A percentile compares a stretch with the other conserved stretches of the same genome.
Conservation (phyloP, 177 flowering plant species). For the Telopea speciosissima region DNA sequence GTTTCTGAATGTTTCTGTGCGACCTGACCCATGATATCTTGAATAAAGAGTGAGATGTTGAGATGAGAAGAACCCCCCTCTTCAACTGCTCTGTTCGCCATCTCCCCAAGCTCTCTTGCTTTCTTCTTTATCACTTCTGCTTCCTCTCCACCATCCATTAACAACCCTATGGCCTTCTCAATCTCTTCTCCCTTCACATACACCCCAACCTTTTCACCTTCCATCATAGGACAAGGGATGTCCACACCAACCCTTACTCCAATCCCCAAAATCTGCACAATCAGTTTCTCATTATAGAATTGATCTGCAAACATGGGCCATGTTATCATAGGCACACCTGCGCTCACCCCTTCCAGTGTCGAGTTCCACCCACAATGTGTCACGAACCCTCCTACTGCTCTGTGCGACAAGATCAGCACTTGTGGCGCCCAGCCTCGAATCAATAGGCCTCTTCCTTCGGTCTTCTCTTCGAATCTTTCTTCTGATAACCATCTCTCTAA, state of each 20-base stretch:
- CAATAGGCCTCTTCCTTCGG: slow-evolving; percentile 17
- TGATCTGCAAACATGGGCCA: slow-evolving; percentile 38
- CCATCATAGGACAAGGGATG: background rate
- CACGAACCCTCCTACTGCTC: slow-evolving; percentile 26
- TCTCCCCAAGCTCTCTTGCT: slow-evolving; percentile 21
- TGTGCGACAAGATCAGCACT: slow-evolving; percentile 25
- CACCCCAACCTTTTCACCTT: slow-evolving; percentile 16
- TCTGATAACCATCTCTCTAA: slow-evolving; percentile 1
- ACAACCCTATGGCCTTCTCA: slow-evolving; percentile 9
- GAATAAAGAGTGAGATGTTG: slow-evolving; percentile 15
- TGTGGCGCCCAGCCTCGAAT: slow-evolving; percentile 37
- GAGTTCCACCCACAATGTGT: slow-evolving; percentile 43
- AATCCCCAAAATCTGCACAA: slow-evolving; percentile 16
- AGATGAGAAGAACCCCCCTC: slow-evolving; percentile 30
- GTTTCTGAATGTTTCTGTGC: background rate
- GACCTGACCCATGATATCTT: slow-evolving; percentile 14
- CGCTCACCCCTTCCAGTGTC: slow-evolving; percentile 21
- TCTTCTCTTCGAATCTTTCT: slow-evolving; percentile 20
- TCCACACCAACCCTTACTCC: slow-evolving; percentile 24
- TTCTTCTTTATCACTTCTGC: slow-evolving; percentile 24
- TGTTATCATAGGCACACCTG: slow-evolving; percentile 29
- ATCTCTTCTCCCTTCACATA: slow-evolving; percentile 20
- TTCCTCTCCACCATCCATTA: slow-evolving; percentile 29
- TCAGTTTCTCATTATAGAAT: slow-evolving; percentile 25
- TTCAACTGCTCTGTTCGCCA: slow-evolving; percentile 20